Base-by-base conservation (phyloP, 306 rosid genomes). In the Oemleria cerasiformis region DNA sequence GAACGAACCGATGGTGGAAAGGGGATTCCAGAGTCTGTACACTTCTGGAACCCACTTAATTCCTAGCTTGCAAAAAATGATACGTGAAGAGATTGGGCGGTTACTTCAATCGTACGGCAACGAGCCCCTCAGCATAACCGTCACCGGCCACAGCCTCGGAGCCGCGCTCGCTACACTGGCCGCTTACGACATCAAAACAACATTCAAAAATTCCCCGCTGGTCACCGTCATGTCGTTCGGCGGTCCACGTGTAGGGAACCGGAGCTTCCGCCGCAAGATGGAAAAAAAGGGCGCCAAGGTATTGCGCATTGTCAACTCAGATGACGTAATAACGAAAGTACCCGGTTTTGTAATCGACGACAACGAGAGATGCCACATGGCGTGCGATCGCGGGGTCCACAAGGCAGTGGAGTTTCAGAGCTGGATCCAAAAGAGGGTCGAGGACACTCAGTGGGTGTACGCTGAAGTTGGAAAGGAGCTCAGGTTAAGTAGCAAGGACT, bases 111-210 rank as follows among this genome's bases (percentile, higher is more conserved):
- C 79, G 3, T 91, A 94, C 50, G 81, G 80, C 2, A 86, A 85
- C 7, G 87, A 85, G 60, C 70, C 84, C 0, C 57, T 94, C 30
- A 91, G 99, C 77, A 12, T 94, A 13, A 94, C 99, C 16, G 70
- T 94, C 70, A 94, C 97, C 0, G 99, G 97, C 15, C 99, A 94
- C 65, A 94, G 99, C 53, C 81, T 94, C 10, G 99, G 99, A 11
- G 97, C 96, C 0, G 97, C 99, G n/a, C 58, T 94, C 4, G 99
- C 99, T 0, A 91, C 81, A 0, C 81, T 94, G 10, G 79, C 88
- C 0, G 97, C 99, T 0, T 83, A 82, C 21, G 91, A 94, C 55
- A 71, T 88, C 19, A 82, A 67, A 19, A 56, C 63, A 0, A 62
- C 72, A 6, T 82, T 88, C 55, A 57, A 51, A 25, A 67, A 15